phyloP scores from a whole-genome alignment of 768 basidiomycete genomes.

The Tephrocybe sp. region DNA sequence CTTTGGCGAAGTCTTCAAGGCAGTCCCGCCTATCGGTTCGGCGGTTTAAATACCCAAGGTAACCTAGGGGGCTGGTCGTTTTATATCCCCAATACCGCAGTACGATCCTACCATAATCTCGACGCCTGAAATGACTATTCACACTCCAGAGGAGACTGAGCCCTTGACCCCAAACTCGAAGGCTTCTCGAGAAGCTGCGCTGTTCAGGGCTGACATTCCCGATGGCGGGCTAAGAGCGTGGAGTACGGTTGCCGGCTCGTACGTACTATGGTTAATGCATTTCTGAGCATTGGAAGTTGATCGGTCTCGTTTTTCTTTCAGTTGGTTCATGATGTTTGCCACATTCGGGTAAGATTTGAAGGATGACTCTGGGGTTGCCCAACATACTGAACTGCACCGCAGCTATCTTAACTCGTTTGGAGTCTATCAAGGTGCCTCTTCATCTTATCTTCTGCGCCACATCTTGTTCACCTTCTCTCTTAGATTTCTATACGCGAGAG shows the following conservation, averaged over 20 bases:
- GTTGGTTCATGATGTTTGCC: constrained; percentile 16
- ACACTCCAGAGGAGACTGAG: not conserved
- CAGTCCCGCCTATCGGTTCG: not conserved
- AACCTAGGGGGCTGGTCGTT: too few relatives aligned
- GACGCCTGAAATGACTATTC: not conserved
- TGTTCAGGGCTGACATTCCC: not conserved
- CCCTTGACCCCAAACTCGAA: not conserved
- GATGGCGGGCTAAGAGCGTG: constrained; percentile 12
- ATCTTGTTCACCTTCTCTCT: not conserved
- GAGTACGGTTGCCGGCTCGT: constrained; percentile 14
- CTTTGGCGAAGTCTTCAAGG: not conserved
- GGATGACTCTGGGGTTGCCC: too few relatives aligned
- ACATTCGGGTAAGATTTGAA: constrained; percentile 12
- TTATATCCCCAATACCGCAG: too few relatives aligned
- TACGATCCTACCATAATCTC: too few relatives aligned
- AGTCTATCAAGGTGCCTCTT: constrained; percentile 13
- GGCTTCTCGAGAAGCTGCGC: not conserved
- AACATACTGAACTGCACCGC: not conserved
- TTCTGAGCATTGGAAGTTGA: not conserved
- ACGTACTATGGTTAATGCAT: constrained; percentile 1
- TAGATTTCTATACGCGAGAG: constrained; percentile 13
- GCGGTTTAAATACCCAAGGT: too few relatives aligned
- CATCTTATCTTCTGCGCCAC: not conserved
- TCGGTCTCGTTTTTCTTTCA: not conserved
- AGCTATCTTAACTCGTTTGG: constrained; percentile 16